A percentile compares a stretch with the other conserved stretches of the same genome.
phyloP scores from a whole-genome alignment of 441 rosid species.

The Capsella rubella region DNA sequence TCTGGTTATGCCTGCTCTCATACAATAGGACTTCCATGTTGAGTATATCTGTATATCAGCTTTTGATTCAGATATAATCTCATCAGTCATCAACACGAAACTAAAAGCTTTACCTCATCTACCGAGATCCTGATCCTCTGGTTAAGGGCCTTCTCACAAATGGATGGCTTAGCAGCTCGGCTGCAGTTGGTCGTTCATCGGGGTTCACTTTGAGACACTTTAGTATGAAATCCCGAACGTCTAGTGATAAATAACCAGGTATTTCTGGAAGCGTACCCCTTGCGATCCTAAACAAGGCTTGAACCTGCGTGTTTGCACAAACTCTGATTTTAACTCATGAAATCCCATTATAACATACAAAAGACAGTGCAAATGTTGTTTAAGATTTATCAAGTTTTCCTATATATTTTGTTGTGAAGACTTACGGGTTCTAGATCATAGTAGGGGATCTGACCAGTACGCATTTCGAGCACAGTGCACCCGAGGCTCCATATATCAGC shows the following conservation, averaged over 20 bases:
- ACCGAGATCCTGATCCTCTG: slow-evolving; percentile 22
- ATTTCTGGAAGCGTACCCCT: slow-evolving; percentile 71
- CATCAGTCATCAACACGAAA: not conserved
- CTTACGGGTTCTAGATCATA: slow-evolving; percentile 65
- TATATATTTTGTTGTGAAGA: slow-evolving; percentile 13
- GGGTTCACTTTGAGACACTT: slow-evolving; percentile 75
- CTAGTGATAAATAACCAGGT: slow-evolving; percentile 66
- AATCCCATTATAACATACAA: not conserved
- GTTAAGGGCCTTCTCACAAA: slow-evolving; percentile 66
- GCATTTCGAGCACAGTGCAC: slow-evolving; percentile 92
- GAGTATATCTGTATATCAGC: not conserved
- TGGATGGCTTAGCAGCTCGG: slow-evolving; percentile 69
- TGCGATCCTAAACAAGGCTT: slow-evolving; percentile 74
- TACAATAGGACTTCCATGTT: slow-evolving; percentile 13
- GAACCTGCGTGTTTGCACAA: slow-evolving; percentile 55
- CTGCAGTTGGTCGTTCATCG: slow-evolving; percentile 72
- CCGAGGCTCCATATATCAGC: slow-evolving; percentile 99
- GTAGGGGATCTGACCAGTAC: slow-evolving; percentile 73
- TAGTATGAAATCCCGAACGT: slow-evolving; percentile 72
- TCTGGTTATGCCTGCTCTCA: slow-evolving; percentile 13
- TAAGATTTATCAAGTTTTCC: no score
- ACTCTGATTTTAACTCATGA: not conserved
- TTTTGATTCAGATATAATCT: slow-evolving; percentile 1
- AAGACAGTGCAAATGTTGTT: not conserved
- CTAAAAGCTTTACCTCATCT: slow-evolving; percentile 36